A percentile compares a stretch with the other conserved stretches of the same genome.
phyloP scores from a whole-genome alignment of 2,329 filamentous ascomycete species.

The Xylariales sp. region DNA sequence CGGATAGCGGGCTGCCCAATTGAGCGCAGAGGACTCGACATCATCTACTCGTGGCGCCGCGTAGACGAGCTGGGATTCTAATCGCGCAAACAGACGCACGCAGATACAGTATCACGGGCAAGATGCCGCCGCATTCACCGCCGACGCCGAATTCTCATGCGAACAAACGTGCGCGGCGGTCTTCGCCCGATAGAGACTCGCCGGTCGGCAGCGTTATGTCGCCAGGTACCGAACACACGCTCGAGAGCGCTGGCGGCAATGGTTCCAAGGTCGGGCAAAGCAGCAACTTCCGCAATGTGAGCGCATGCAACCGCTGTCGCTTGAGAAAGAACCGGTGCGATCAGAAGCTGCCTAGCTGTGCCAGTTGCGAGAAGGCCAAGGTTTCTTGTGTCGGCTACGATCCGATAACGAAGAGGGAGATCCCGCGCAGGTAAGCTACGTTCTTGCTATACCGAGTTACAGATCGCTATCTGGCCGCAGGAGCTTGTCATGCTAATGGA shows the following conservation, averaged over 20 bases:
- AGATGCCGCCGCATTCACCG: conserved; percentile 44
- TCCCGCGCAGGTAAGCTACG: conserved; percentile 72
- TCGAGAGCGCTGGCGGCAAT: conserved; percentile 21
- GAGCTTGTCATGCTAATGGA: no score
- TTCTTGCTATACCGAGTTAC: no score
- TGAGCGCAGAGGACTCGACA: no score
- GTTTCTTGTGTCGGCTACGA: conserved; percentile 94
- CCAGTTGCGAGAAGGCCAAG: conserved; percentile 86
- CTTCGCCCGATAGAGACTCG: conserved; percentile 43
- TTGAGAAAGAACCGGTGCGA: conserved; percentile 93
- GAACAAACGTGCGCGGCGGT: conserved; percentile 53
- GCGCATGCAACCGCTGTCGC: conserved; percentile 89
- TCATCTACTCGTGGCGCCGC: no score
- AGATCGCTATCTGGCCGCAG: no score
- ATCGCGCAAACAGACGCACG: no score
- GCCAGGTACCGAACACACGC: conserved; percentile 23
- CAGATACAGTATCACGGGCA: no score
- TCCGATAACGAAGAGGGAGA: conserved; percentile 92
- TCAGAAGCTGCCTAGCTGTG: conserved; percentile 85
- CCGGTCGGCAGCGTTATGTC: conserved; percentile 33
- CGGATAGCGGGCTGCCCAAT: no score
- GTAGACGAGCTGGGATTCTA: no score
- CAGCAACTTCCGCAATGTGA: conserved; percentile 78
- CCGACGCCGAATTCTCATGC: conserved; percentile 47
- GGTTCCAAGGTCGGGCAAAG: conserved; percentile 48